phyloP scores from a whole-genome alignment of 345 rosid genomes.

The Sapria himalayana region DNA sequence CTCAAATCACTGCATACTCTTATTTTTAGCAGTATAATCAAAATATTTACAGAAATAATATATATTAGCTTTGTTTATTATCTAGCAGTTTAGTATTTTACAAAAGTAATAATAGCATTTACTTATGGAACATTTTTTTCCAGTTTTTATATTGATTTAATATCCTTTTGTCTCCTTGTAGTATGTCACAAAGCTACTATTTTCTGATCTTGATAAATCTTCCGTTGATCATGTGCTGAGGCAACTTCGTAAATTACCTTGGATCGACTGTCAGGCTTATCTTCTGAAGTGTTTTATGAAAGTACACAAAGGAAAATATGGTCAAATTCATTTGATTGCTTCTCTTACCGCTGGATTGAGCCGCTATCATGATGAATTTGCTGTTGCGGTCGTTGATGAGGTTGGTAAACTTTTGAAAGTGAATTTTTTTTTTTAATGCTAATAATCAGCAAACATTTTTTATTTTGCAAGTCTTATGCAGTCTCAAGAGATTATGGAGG shows the following conservation, averaged over 20 bases:
- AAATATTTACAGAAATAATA: too few relatives aligned
- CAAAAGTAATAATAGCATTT: too few relatives aligned
- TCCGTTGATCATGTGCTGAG: slow-evolving; percentile 78
- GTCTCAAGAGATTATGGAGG: too few relatives aligned
- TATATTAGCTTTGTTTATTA: too few relatives aligned
- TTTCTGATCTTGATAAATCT: slow-evolving; percentile 91
- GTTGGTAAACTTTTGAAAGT: slow-evolving; percentile 16
- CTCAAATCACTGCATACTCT: too few relatives aligned
- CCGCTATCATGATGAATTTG: slow-evolving; percentile 94
- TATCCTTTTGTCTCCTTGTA: slow-evolving; percentile 16
- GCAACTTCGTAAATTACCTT: slow-evolving; percentile 93
- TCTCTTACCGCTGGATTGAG: slow-evolving; percentile 95
- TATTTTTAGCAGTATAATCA: too few relatives aligned
- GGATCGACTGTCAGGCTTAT: slow-evolving; percentile 84
- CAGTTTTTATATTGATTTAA: not conserved
- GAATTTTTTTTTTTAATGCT: too few relatives aligned
- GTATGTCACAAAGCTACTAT: slow-evolving; percentile 78
- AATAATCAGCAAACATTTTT: too few relatives aligned
- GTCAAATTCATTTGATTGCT: slow-evolving; percentile 94
- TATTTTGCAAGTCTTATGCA: too few relatives aligned
- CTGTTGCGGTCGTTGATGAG: slow-evolving; percentile 98
- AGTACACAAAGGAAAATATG: slow-evolving; percentile 86
- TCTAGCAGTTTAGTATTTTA: too few relatives aligned
- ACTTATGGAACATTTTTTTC: too few relatives aligned
- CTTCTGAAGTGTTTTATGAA: slow-evolving; percentile 95